These are phyloP conservation scores for Lodderomyces orthopsilosis DNA, from an alignment of 1,139 yeast genomes.

Conservation along the genomic window DNA sequence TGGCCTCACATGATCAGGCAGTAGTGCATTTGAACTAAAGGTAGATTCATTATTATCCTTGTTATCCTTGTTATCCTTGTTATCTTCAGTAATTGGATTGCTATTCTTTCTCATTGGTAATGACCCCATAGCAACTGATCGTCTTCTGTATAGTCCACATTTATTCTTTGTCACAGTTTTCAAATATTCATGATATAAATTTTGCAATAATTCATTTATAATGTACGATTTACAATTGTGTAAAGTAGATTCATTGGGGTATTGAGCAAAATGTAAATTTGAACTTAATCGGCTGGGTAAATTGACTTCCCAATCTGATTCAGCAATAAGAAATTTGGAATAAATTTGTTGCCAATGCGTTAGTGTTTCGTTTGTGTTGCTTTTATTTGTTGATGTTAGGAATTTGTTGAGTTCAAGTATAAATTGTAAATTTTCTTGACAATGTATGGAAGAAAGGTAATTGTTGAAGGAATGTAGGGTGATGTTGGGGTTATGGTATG, in stretches of 20 bases:
- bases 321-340: slow-evolving; percentile 10
- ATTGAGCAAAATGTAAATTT: slow-evolving; percentile 6
- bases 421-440: slow-evolving; percentile 16
- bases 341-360: slow-evolving; percentile 14
- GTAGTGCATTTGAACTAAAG: not conserved
- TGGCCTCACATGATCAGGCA: not conserved
- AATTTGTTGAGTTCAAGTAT: slow-evolving; percentile 12
- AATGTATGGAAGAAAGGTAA: slow-evolving; percentile 13
- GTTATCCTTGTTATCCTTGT: not conserved
- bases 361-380: not conserved
- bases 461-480: slow-evolving; percentile 9
- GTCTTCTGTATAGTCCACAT: slow-evolving; percentile 2
- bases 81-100: not conserved
- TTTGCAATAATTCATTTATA: slow-evolving; percentile 13
- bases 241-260: slow-evolving; percentile 10
- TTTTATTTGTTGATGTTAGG: not conserved
- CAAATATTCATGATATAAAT: slow-evolving; percentile 14
- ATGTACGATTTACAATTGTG: slow-evolving; percentile 12
- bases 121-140: not conserved
- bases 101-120: not conserved
- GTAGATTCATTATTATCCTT: not conserved
- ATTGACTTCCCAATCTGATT: slow-evolving; percentile 15
- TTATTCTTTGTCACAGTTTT: slow-evolving; percentile 5
- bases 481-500: slow-evolving; percentile 1
- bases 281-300: slow-evolving; percentile 13